Percentiles rank a stretch among this genome's conserved stretches.
These are phyloP conservation scores for Fusarium siculi DNA, from an alignment of 2,329 filamentous ascomycete species.

Conservation along the genomic window DNA sequence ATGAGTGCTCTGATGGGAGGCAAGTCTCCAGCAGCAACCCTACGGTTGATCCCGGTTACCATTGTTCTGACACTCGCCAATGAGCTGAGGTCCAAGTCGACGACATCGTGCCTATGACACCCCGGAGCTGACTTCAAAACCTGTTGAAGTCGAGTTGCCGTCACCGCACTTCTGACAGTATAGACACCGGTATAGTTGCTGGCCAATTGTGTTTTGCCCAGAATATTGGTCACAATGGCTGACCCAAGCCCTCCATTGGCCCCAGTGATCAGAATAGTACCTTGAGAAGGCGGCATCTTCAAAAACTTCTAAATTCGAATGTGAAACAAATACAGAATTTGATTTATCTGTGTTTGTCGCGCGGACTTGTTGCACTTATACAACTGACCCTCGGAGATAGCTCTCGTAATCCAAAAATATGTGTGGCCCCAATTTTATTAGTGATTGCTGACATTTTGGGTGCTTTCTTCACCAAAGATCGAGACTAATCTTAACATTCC, in stretches of 20 bases:
- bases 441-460: background rate
- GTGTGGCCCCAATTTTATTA: constrained; percentile 26
- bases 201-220: constrained; percentile 45
- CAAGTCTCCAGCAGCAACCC: constrained; percentile 46
- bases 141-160: constrained; percentile 44
- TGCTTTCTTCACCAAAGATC: background rate
- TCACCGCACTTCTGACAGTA: constrained; percentile 48
- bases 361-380: constrained; percentile 27
- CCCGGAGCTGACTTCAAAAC: constrained; percentile 35
- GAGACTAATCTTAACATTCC: constrained; percentile 9
- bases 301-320: no score
- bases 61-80: constrained; percentile 43
- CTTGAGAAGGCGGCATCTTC: constrained; percentile 34
- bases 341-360: background rate
- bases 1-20: constrained; percentile 54
- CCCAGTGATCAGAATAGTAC: constrained; percentile 52
- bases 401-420: background rate
- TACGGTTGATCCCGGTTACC: constrained; percentile 45
- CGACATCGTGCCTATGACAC: constrained; percentile 47
- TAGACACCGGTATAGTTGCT: constrained; percentile 50
- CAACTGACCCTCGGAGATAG: background rate
- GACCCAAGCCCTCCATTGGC: constrained; percentile 54
- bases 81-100: constrained; percentile 48
- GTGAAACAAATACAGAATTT: background rate
- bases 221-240: constrained; percentile 46